Conservation (phyloP, 2,329 filamentous ascomycete genomes). For the Chrysoporthe cubensis region DNA sequence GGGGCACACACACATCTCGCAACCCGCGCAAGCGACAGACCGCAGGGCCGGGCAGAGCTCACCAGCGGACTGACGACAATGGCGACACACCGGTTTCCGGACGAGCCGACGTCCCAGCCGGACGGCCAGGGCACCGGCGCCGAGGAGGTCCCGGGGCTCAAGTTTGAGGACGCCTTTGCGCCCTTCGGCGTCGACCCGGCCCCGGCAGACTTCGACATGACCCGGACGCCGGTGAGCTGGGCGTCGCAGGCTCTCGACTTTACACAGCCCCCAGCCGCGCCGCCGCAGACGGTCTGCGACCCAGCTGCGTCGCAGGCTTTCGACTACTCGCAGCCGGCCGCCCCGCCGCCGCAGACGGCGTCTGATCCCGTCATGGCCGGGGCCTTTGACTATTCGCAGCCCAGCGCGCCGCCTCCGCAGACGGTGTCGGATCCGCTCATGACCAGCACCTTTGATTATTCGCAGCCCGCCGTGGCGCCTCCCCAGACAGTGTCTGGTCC, state of each 20-base stretch:
- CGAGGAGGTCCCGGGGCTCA: not conserved
- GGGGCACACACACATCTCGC: no score
- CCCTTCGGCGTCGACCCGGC: not conserved
- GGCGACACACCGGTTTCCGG: not conserved
- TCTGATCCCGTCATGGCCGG: not conserved
- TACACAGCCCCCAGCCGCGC: not conserved
- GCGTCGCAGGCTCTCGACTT: not conserved
- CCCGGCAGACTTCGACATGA: not conserved
- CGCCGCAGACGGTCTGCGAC: not conserved
- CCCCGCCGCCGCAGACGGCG: not conserved
- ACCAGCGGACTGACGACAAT: not conserved
- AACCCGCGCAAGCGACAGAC: no score
- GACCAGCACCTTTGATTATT: not conserved
- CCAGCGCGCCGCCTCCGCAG: no score
- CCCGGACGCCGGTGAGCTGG: not conserved
- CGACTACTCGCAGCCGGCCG: not conserved
- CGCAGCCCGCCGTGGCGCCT: not conserved
- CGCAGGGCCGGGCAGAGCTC: no score
- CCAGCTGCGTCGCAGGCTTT: not conserved
- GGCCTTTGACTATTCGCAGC: no score
- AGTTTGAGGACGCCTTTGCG: not conserved
- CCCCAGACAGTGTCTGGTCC: not conserved
- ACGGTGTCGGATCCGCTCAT: no score
- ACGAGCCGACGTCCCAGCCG: not conserved
- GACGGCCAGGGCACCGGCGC: not conserved